A percentile compares a stretch with the other conserved stretches of the same genome.
phyloP scores from a whole-genome alignment of 2,329 filamentous ascomycete genomes.

The Aspergillus nomiae region DNA sequence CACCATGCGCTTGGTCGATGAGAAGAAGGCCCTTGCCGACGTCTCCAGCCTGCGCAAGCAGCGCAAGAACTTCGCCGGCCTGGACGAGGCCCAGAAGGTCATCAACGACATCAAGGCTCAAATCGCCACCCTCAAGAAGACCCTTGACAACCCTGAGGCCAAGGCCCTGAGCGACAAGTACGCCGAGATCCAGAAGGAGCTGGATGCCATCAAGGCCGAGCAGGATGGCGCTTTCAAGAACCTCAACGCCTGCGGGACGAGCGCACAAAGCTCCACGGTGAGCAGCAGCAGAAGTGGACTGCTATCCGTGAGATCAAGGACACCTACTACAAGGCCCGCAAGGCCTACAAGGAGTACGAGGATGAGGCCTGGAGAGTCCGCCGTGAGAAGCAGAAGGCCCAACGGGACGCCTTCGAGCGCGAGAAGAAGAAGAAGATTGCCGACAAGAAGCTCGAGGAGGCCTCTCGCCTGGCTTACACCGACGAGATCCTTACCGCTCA shows the following conservation, averaged over 20 bases:
- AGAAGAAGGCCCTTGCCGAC: slow-evolving; percentile 88
- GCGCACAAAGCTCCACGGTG: slow-evolving; percentile 76
- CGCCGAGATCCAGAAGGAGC: slow-evolving; percentile 79
- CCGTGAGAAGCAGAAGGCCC: slow-evolving; percentile 76
- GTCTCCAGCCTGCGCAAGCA: slow-evolving; percentile 82
- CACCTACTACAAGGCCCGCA: slow-evolving; percentile 77
- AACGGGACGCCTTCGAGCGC: slow-evolving; percentile 63
- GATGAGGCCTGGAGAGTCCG: slow-evolving; percentile 75
- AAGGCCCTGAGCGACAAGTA: slow-evolving; percentile 88
- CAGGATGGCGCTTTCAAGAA: slow-evolving; percentile 90
- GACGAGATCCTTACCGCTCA: slow-evolving; percentile 91
- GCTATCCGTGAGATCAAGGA: slow-evolving; percentile 88
- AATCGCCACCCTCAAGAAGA: slow-evolving; percentile 86
- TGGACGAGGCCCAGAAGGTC: slow-evolving; percentile 82
- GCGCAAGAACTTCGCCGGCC: slow-evolving; percentile 84
- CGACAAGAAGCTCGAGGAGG: slow-evolving; percentile 56
- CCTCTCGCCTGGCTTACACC: slow-evolving; percentile 75
- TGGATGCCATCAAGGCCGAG: slow-evolving; percentile 87
- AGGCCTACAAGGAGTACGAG: slow-evolving; percentile 82
- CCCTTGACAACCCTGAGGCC: slow-evolving; percentile 85
- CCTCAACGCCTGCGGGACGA: slow-evolving; percentile 83
- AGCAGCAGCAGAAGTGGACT: slow-evolving; percentile 83
- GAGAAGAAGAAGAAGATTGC: slow-evolving; percentile 55
- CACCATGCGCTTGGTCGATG: slow-evolving; percentile 92
- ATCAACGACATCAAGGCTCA: slow-evolving; percentile 86